Evolutionary conservation across 768 basidiomycete genomes (phyloP), one percentile per base, ranked within the genome.

Genomic region (Leccinum broughii): DNA sequence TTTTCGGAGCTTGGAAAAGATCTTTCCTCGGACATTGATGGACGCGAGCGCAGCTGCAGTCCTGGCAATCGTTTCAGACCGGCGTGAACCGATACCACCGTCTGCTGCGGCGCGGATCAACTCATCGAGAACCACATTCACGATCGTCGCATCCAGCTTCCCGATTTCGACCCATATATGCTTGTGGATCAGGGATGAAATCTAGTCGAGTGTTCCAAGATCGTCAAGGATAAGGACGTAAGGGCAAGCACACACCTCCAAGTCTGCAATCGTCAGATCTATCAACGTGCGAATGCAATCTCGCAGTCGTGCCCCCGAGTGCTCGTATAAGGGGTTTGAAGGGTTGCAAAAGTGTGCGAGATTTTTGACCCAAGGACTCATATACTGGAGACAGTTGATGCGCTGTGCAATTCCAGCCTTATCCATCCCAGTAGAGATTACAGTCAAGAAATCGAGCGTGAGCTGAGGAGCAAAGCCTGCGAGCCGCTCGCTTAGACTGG

Each of bases 301-400:
- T 14, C 92, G 84, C 22, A 95, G 76, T 63, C 87, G 82, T 11
- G 89, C 85, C 9, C 86, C 88, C 1, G 89, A 87, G 30, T 85
- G 83, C 56, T 91, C 89, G 59, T 84, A 90, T 34, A 89, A 76
- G n/a, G 81, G 68, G 63, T 81, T 81, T 3, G 86, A 83, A 1
- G 92, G 87, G 64, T 88, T 88, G 28, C 83, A 82, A 63, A 91
- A 95, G 14, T 78, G 72, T 3, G 83, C 78, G 2, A 97, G 78
- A 67, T 95, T 95, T 70, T 83, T 86, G 46, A 96, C 83, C 95
- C 94, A 97, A 3, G 95, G 93, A 44, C 83, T 85, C 80, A 96
- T 81, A 68, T 93, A 95, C 60, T 89, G 85, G 22, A 95, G 71
- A 67, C 88, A 93, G 61, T 81, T 83, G 44, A 91, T 85, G 41